Conservation (phyloP, 805 yeast species). For the Nakazawaea ishiwadae region DNA sequence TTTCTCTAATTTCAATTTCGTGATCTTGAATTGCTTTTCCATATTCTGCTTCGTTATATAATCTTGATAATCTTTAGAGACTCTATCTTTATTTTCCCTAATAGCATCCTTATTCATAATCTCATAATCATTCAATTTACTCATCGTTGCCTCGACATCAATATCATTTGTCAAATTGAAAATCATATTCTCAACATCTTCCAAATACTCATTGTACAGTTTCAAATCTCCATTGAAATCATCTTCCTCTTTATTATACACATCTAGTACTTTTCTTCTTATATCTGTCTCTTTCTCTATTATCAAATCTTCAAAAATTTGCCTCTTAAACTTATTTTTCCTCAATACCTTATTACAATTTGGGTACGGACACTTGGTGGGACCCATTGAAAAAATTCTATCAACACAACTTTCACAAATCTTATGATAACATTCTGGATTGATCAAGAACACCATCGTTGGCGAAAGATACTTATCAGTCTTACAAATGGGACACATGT, state of each 20-base stretch:
- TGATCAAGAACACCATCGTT: slow-evolving; percentile 84
- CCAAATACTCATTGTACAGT: slow-evolving; percentile 74
- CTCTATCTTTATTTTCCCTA: slow-evolving; percentile 67
- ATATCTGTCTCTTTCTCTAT: slow-evolving; percentile 94
- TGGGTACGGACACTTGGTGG: slow-evolving; percentile 94
- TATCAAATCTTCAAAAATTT: slow-evolving; percentile 82
- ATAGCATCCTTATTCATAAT: slow-evolving; percentile 71
- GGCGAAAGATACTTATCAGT: slow-evolving; percentile 93
- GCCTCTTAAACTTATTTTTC: slow-evolving; percentile 86
- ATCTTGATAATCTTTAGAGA: slow-evolving; percentile 65
- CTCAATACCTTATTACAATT: slow-evolving; percentile 84
- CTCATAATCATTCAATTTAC: slow-evolving; percentile 63
- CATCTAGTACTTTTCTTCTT: slow-evolving; percentile 67
- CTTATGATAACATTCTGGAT: slow-evolving; percentile 97
- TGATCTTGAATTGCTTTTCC: slow-evolving; percentile 66
- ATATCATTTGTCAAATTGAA: slow-evolving; percentile 70
- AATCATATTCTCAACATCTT: slow-evolving; percentile 74
- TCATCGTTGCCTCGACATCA: slow-evolving; percentile 66
- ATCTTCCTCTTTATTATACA: slow-evolving; percentile 75
- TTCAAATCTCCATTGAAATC: slow-evolving; percentile 57
- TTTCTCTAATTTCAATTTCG: slow-evolving; percentile 60
- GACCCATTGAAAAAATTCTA: slow-evolving; percentile 89
- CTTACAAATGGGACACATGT: slow-evolving; percentile 96
- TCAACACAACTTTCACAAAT: slow-evolving; percentile 97
- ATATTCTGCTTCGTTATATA: slow-evolving; percentile 60